These are phyloP conservation scores for Naganishia sp. DNA, from an alignment of 1,284 basidiomycete species.

Conservation along the genomic window DNA sequence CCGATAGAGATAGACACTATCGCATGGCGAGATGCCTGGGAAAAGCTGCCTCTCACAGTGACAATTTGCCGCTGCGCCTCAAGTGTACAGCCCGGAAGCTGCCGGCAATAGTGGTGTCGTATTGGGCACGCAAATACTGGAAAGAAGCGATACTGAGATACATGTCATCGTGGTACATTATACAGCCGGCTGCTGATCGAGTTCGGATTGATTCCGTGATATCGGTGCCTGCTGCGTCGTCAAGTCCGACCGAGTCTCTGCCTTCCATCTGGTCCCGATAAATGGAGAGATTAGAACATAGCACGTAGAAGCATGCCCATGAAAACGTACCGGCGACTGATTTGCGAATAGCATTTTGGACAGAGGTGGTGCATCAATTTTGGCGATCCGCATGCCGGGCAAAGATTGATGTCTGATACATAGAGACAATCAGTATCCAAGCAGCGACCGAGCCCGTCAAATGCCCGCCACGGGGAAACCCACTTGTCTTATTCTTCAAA, in stretches of 20 bases:
- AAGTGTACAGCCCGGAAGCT: no score
- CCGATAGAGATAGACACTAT: no score
- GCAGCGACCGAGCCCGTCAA: background rate
- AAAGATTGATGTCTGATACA: slow-evolving; percentile 77
- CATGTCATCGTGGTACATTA: slow-evolving; percentile 5
- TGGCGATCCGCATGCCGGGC: slow-evolving; percentile 83
- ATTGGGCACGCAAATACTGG: no score
- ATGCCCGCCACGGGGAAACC: slow-evolving; percentile 45
- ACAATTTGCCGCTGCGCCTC: no score
- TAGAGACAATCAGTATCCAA: background rate
- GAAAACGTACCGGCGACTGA: slow-evolving; percentile 60
- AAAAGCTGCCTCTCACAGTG: no score
- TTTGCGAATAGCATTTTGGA: slow-evolving; percentile 74
- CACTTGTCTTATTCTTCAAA: slow-evolving; percentile 89
- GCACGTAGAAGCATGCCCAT: background rate
- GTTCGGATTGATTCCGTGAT: slow-evolving; percentile 8
- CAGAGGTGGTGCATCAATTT: slow-evolving; percentile 91
- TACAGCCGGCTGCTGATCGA: slow-evolving; percentile 8
- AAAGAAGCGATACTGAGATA: background rate
- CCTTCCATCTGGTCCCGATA: slow-evolving; percentile 26
- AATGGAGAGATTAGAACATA: background rate
- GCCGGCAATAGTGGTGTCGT: no score
- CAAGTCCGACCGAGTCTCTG: slow-evolving; percentile 23
- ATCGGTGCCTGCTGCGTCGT: slow-evolving; percentile 1
- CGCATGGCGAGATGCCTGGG: no score